A percentile compares a stretch with the other conserved stretches of the same genome.
These are phyloP conservation scores for Seminavis robusta DNA, from an alignment of 108 stramenopile genomes.

Conservation along the genomic window DNA sequence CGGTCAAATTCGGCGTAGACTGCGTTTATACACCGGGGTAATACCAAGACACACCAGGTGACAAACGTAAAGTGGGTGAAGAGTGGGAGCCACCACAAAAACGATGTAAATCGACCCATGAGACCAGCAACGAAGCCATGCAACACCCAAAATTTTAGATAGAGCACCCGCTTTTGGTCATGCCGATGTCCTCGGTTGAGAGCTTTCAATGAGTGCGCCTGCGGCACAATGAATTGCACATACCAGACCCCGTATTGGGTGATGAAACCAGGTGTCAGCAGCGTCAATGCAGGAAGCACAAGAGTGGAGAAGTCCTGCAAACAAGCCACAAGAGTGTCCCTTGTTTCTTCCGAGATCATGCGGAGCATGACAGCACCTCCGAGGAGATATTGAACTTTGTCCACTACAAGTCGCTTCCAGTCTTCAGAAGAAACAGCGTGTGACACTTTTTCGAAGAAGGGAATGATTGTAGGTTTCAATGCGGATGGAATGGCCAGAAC, in stretches of 20 bases:
- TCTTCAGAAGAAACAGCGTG: constrained; percentile 18
- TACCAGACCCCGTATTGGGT: constrained; percentile 74
- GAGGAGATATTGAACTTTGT: constrained; percentile 19
- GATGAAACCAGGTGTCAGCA: constrained; percentile 77
- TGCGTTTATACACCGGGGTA: constrained; percentile 40
- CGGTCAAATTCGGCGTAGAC: constrained; percentile 46
- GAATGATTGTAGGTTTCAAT: constrained; percentile 4
- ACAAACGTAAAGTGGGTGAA: constrained; percentile 65
- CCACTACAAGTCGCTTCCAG: constrained; percentile 19
- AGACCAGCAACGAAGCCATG: constrained; percentile 42
- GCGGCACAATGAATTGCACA: constrained; percentile 65
- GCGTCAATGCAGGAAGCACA: constrained; percentile 62
- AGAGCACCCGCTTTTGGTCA: constrained; percentile 28
- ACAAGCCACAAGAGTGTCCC: constrained; percentile 48
- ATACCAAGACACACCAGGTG: constrained; percentile 58
- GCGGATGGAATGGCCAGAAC: constrained; percentile 22
- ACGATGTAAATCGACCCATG: constrained; percentile 33
- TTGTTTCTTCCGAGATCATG: constrained; percentile 42
- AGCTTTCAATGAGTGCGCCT: constrained; percentile 43
- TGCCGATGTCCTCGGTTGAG: constrained; percentile 11
- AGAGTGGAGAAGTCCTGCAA: constrained; percentile 55
- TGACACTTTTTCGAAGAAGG: constrained; percentile 10
- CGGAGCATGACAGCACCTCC: constrained; percentile 38
- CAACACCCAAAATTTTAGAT: constrained; percentile 76
- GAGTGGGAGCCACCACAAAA: constrained; percentile 80